These are phyloP conservation scores for Neopestalotiopsis rosae DNA, from an alignment of 2,329 filamentous ascomycete species.

Conservation along the genomic window DNA sequence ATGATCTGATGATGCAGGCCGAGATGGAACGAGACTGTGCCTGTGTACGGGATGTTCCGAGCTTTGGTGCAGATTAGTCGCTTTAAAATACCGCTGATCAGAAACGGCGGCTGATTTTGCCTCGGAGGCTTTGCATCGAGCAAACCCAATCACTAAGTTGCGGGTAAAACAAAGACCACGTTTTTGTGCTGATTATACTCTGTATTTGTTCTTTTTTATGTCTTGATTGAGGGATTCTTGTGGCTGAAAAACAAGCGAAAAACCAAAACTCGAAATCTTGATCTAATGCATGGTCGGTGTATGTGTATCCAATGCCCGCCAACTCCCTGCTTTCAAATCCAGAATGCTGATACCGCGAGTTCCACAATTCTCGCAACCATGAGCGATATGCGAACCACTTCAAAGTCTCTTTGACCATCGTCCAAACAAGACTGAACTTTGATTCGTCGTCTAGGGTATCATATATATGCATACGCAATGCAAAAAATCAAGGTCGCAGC, in stretches of 20 bases:
- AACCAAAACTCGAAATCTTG: background rate
- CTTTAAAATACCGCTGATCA: background rate
- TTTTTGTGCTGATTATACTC: background rate
- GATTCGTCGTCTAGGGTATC: conserved; percentile 21
- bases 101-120: background rate
- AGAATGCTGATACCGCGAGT: background rate
- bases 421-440: background rate
- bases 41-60: too few relatives aligned
- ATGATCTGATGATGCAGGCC: too few relatives aligned
- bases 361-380: background rate
- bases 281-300: conserved; percentile 4
- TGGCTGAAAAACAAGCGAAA: background rate
- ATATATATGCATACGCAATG: conserved; percentile 22
- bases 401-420: background rate
- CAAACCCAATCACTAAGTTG: background rate
- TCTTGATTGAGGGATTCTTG: background rate
- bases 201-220: background rate
- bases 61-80: background rate
- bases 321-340: background rate
- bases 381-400: background rate
- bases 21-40: too few relatives aligned
- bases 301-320: conserved; percentile 2
- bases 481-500: conserved; percentile 7
- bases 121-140: background rate
- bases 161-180: background rate